Percentiles rank a stretch among this genome's conserved stretches.
Conservation (phyloP, 1,284 basidiomycete species). For the Austroboletus novae-zelandiae region DNA sequence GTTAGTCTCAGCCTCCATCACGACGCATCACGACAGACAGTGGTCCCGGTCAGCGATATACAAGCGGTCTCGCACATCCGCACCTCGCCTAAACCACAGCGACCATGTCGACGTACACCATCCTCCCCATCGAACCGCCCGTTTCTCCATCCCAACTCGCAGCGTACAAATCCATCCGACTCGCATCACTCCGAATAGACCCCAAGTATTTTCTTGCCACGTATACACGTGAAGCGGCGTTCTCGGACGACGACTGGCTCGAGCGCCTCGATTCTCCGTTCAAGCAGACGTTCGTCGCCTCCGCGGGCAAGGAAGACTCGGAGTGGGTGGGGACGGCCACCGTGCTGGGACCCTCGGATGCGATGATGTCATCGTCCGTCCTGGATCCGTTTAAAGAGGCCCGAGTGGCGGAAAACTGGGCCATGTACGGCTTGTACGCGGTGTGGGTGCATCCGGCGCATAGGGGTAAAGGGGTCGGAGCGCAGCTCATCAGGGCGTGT, state of each 20-base stretch:
- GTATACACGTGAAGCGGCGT: slow-evolving; percentile 32
- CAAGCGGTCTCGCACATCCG: neutral
- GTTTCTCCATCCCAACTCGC: slow-evolving; percentile 17
- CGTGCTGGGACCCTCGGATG: slow-evolving; percentile 28
- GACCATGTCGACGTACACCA: slow-evolving; percentile 12
- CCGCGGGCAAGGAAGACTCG: slow-evolving; percentile 4
- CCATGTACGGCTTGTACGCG: slow-evolving; percentile 29
- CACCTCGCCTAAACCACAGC: neutral
- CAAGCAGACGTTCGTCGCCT: slow-evolving; percentile 30
- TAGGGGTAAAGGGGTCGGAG: slow-evolving; percentile 33
- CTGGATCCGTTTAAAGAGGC: slow-evolving; percentile 11
- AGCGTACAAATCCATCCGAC: slow-evolving; percentile 32
- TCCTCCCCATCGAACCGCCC: slow-evolving; percentile 14
- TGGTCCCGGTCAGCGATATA: neutral
- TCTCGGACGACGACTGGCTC: slow-evolving; percentile 34
- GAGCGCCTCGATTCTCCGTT: slow-evolving; percentile 25
- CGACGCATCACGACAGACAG: neutral
- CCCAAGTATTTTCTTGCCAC: slow-evolving; percentile 36
- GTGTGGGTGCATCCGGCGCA: slow-evolving; percentile 39
- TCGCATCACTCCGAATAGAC: slow-evolving; percentile 32
- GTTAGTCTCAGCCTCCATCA: too few species aligned
- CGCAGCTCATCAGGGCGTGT: slow-evolving; percentile 16
- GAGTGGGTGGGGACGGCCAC: slow-evolving; percentile 33
- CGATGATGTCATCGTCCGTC: slow-evolving; percentile 9
- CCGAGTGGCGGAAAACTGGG: slow-evolving; percentile 15